phyloP scores from a whole-genome alignment of 768 basidiomycete species.

The Candolleomyces eurysporus region DNA sequence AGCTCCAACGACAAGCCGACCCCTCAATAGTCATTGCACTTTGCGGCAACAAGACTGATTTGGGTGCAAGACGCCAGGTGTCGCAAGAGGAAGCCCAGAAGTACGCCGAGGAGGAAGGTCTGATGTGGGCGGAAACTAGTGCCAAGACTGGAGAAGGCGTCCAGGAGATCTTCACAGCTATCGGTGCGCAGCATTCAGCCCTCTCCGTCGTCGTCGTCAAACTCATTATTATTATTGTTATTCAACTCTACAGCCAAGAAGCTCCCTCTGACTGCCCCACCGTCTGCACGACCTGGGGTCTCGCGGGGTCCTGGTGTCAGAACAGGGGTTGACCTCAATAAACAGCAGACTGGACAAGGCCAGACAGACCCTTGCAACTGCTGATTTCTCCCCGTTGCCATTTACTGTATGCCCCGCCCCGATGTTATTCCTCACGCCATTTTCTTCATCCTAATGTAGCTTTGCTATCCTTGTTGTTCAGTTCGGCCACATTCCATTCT shows the following conservation, averaged over 20 bases:
- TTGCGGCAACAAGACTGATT: slow-evolving; percentile 93
- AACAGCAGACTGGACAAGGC: slow-evolving; percentile 55
- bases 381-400: slow-evolving; percentile 25
- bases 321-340: slow-evolving; percentile 81
- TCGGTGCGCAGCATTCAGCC: slow-evolving; percentile 51
- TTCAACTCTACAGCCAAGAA: slow-evolving; percentile 65
- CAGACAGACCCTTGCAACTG: slow-evolving; percentile 78
- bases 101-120: slow-evolving; percentile 88
- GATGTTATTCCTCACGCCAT: background rate
- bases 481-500: background rate
- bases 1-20: slow-evolving; percentile 96
- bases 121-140: slow-evolving; percentile 91
- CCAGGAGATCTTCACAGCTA: slow-evolving; percentile 79
- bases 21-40: slow-evolving; percentile 95
- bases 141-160: slow-evolving; percentile 90
- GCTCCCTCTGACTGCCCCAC: slow-evolving; percentile 77
- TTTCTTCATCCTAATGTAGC: background rate
- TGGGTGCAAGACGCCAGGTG: slow-evolving; percentile 81
- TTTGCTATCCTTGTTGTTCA: background rate
- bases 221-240: slow-evolving; percentile 3
- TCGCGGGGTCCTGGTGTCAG: slow-evolving; percentile 52
- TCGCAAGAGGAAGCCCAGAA: slow-evolving; percentile 87
- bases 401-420: background rate
- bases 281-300: slow-evolving; percentile 52
- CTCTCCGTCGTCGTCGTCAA: background rate